These are phyloP conservation scores for Tieghemiomyces parasiticus DNA, from an alignment of 192 early-diverging fungal genomes.

Conservation along the genomic window DNA sequence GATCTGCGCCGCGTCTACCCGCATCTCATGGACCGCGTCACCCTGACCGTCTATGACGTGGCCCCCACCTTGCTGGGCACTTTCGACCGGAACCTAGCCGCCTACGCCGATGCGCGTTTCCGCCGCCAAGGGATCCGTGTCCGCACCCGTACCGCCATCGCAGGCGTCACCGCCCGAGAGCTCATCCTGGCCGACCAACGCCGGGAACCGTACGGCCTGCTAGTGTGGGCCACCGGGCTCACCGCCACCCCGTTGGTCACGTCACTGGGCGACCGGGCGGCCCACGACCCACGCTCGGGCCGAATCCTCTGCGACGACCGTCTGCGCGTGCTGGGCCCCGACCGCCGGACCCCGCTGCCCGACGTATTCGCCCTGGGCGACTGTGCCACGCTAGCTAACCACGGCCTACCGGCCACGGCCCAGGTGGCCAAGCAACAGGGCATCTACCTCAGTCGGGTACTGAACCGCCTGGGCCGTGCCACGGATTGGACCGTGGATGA, in stretches of 20 bases:
- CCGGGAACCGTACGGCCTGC: constrained; percentile 42
- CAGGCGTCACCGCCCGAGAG: constrained; percentile 37
- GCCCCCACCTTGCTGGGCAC: constrained; percentile 58
- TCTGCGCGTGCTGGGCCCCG: constrained; percentile 53
- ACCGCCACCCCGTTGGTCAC: constrained; percentile 41
- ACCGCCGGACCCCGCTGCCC: constrained; percentile 30
- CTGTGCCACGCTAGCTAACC: constrained; percentile 68
- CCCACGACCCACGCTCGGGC: constrained; percentile 15
- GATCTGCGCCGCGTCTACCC: constrained; percentile 67
- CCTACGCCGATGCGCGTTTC: constrained; percentile 63
- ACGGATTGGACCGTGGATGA: constrained; percentile 16
- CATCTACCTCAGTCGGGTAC: constrained; percentile 59
- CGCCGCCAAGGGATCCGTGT: constrained; percentile 59
- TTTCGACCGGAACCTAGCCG: constrained; percentile 58
- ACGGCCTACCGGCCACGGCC: constrained; percentile 65
- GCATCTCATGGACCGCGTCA: constrained; percentile 37
- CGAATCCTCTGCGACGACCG: constrained; percentile 61
- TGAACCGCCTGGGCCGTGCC: constrained; percentile 43
- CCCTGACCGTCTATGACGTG: constrained; percentile 64
- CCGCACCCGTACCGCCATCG: constrained; percentile 42
- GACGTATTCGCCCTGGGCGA: constrained; percentile 78
- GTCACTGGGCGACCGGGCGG: constrained; percentile 28
- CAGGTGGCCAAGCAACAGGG: constrained; percentile 87
- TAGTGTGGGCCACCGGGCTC: constrained; percentile 66
- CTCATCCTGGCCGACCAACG: constrained; percentile 34